Base-by-base conservation (phyloP, 305 asterid species). In the Rubia occidens region DNA sequence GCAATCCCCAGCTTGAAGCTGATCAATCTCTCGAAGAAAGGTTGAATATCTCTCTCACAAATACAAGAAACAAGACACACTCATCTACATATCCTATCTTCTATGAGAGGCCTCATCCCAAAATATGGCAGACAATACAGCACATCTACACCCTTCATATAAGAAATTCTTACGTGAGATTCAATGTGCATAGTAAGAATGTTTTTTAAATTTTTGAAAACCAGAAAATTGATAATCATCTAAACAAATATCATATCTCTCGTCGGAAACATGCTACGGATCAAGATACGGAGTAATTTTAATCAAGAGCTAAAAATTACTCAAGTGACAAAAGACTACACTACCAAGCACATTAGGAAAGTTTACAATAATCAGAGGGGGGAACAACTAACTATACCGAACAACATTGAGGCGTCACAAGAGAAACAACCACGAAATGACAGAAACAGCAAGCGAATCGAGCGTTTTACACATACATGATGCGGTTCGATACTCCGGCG, bases 401-500 rank as follows among this genome's bases (percentile, higher is more conserved):
- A 32, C 58, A 67, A 17, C 11, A 67, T 29, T 40, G 49, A 32
- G 3, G 24, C 26, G 32, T 29, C 32, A 29, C 32, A 2, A 29
- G 32, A 29, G 2, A 63, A 58, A 67, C 20, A 3, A 53, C 54
- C 60, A 60, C 26, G 6, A 56, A 20, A 60, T 11, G 15, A 6
- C 56, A 6, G 13, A 24, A 60, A 13, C 15, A 5, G 45, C 40
- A 61, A 61, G 18, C 42, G 8, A 63, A 63, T 63, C 11, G 21
- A 21, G 20, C 39, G 60, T 63, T 24, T 75, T 14, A 6, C 11
- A 71, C 83, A 58, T 67, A 90, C 99, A 73, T 79, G 80, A 67
- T 73, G 84, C 56, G 56, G 62, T 71, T 74, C 73, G 77, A 87
- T 79, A 59, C 85, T 73, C 15, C 96, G 97, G 63, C 71, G 72